These are phyloP conservation scores for Suillus variegatus DNA, from an alignment of 768 basidiomycete species.

Conservation along the genomic window DNA sequence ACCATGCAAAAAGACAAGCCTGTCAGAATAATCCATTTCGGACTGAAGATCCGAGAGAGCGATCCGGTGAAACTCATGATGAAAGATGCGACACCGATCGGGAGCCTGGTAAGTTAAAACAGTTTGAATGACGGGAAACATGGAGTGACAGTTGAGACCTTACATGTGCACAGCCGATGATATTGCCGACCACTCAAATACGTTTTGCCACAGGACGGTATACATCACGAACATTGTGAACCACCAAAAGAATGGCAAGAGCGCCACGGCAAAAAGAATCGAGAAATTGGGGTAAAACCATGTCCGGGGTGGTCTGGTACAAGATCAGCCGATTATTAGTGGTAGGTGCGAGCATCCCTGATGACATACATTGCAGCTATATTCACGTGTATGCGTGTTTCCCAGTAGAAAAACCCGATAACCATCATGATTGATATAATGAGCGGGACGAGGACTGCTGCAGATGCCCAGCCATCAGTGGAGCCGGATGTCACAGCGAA, in stretches of 20 bases:
- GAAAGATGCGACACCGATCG: slow-evolving; percentile 42
- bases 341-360: neutral
- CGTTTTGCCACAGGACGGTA: slow-evolving; percentile 41
- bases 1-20: slow-evolving; percentile 40
- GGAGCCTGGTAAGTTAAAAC: slow-evolving; percentile 32
- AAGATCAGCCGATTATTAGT: neutral
- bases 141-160: slow-evolving; percentile 9
- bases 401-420: slow-evolving; percentile 52
- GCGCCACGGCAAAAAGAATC: slow-evolving; percentile 38
- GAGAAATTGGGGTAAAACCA: slow-evolving; percentile 46
- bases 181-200: slow-evolving; percentile 43
- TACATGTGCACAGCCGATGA: slow-evolving; percentile 42
- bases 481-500: slow-evolving; percentile 50
- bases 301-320: slow-evolving; percentile 39
- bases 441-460: slow-evolving; percentile 46
- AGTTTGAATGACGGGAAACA: slow-evolving; percentile 6
- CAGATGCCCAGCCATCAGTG: slow-evolving; percentile 48
- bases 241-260: slow-evolving; percentile 48
- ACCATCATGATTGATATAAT: slow-evolving; percentile 44
- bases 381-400: slow-evolving; percentile 39
- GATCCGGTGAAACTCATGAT: slow-evolving; percentile 40
- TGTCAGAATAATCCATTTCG: slow-evolving; percentile 48
- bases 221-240: slow-evolving; percentile 33
- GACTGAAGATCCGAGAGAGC: slow-evolving; percentile 36
- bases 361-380: slow-evolving; percentile 43